Base-by-base conservation (phyloP, 2,329 filamentous ascomycete species). In the Cyphellophora europaea region DNA sequence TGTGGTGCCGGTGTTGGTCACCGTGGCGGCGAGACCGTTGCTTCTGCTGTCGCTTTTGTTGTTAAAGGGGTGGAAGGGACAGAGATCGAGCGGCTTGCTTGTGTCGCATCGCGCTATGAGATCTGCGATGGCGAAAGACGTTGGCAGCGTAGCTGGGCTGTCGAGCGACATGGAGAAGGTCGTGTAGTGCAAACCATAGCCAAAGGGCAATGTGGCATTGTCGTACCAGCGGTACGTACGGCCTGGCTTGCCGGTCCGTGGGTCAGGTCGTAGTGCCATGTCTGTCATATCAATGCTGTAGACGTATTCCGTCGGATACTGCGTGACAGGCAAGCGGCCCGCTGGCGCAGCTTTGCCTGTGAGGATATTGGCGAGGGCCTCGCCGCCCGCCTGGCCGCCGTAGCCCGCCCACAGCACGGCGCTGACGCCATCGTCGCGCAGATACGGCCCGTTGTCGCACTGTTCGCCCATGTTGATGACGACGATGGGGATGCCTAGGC, bases 381-480 rank as follows among this genome's bases (percentile, higher is more conserved):
- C 46, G 1, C 62, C 62, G 11, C 62, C 61, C 2, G 55, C 56
- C 34, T 64, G 60, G 6, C 61, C 59, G 1, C 61, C 60, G 37
- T 65, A 63, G 11, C 59, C 61, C 27, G 53, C 58, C 62, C 62
- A 65, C 17, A 65, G 33, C 3, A 65, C 36, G 4, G 61, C 49
- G 31, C 55, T 56, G 35, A 65, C 54, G 8, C 59, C 56, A 5
- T 51, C 36, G 44, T 61, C 62, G 5, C 35, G 19, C 28, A 59
- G 51, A 3, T 65, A 49, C 0, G 54, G 47, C 0, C 59, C 57
- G 4, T 53, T 55, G 37, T 65, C 61, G 6, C 65, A 52, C 37
- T 63, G 61, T 11, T 27, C 30, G 4, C 62, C 62, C 52, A 63
- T 59, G 32, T 63, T 58, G 1, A 62, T 45, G 2, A 65, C 55